A percentile compares a stretch with the other conserved stretches of the same genome.
Evolutionary conservation across 2,329 filamentous ascomycete species (phyloP).

Genomic region (Scolecobasidium constrictum): DNA sequence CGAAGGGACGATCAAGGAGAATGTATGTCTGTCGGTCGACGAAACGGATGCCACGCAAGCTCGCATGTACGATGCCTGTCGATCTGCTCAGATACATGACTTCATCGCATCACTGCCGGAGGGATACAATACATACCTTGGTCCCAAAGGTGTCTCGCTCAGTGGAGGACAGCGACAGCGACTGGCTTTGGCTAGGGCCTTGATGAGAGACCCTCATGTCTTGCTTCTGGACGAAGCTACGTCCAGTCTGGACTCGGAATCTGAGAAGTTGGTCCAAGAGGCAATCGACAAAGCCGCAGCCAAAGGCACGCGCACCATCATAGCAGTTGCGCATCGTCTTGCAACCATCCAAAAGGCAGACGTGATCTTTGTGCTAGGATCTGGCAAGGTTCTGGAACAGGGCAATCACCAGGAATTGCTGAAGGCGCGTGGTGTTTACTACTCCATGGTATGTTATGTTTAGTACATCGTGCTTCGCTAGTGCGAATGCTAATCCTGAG

Average conservation of each 20-base stretch:
- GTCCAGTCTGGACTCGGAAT: constrained; percentile 20
- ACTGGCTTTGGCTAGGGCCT: constrained; percentile 21
- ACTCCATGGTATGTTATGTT: constrained; percentile 20
- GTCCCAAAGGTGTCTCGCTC: constrained; percentile 23
- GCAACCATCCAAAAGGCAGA: constrained; percentile 27
- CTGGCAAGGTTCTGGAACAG: constrained; percentile 20
- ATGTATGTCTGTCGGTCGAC: constrained; percentile 25
- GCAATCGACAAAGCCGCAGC: constrained; percentile 22
- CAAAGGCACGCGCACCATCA: constrained; percentile 19
- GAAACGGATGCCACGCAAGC: constrained; percentile 15
- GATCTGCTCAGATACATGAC: constrained; percentile 27
- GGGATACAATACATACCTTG: constrained; percentile 23
- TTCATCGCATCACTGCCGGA: constrained; percentile 25
- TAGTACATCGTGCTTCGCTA: no score
- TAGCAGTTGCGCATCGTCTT: constrained; percentile 25
- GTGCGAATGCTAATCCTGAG: no score
- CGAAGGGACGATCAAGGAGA: constrained; percentile 29
- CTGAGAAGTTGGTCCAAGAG: constrained; percentile 23
- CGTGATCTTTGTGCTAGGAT: constrained; percentile 24
- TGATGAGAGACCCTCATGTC: constrained; percentile 21
- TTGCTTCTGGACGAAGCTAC: constrained; percentile 27
- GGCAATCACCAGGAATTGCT: constrained; percentile 21
- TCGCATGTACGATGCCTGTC: constrained; percentile 22
- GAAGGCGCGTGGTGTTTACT: constrained; percentile 22
- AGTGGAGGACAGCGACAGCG: constrained; percentile 26